Base-by-base conservation (phyloP, 2,329 filamentous ascomycete genomes). In the Thielaviopsis punctulata region DNA sequence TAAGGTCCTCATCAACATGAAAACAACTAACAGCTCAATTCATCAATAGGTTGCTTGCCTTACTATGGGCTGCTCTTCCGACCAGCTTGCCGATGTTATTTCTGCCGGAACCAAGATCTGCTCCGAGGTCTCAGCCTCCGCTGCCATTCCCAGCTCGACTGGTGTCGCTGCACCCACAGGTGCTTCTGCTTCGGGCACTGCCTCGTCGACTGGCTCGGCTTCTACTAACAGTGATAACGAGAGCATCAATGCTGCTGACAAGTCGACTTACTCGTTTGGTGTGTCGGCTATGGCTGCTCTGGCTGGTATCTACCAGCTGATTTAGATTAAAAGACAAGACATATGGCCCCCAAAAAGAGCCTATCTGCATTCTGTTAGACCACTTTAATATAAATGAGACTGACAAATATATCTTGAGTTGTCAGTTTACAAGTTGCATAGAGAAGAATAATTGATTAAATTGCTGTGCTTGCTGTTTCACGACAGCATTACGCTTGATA, bases 21-120 rank as follows among this genome's bases (percentile, higher is more conserved):
- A 27, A 15, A 24, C 18, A 19, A 24, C 27, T 44, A 25, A 45
- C 13, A 18, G 22, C 24, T 45, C 21, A 22, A 18, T 39, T 23
- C 15, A 43, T 24, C 24, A 15, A 9, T 22, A 55, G 54, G 51
- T 55, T 22, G 19, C 36, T 18, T 69, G 67, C 59, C 53, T 68
- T 46, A 53, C 62, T 54, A 56, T 59, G 22, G 60, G 61, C 41
- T 73, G 71, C 59, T 52, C 55, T 10, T 23, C 56, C 2, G 36
- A 52, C 25, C 63, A 65, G 9, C 58, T 70, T 21, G 41, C 54
- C 22, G 59, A 61, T 52, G 65, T 64, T 15, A 62, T 64, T 52
- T 48, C 58, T 8, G 62, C 66, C 9, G 65, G 65, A 12, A 48
- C 47, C 12, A 57, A 52, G 2, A 60, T 62, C 22, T 69, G 67